Evolutionary conservation across 768 basidiomycete genomes (phyloP).

Genomic region (Cubamyces lactineus): DNA sequence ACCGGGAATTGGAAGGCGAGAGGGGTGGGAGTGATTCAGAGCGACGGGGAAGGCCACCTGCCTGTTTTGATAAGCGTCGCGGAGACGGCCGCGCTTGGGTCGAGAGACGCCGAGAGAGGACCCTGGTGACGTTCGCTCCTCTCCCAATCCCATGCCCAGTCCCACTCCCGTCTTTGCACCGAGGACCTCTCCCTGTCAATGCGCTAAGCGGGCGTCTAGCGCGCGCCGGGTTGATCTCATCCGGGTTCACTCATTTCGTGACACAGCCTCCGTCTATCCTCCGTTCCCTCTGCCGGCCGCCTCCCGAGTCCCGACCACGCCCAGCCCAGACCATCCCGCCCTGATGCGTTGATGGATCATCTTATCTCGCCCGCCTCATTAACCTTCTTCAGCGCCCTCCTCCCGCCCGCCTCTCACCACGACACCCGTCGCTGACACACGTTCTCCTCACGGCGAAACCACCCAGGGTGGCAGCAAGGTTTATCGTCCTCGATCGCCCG

Average conservation of each 20-base stretch:
- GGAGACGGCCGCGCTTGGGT: conserved; percentile 13
- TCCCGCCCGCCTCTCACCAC: no score
- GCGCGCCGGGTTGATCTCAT: not conserved
- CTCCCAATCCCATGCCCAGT: not conserved
- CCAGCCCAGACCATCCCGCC: conserved; percentile 12
- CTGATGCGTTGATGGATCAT: conserved; percentile 12
- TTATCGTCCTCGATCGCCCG: not conserved
- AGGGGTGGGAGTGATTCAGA: not conserved
- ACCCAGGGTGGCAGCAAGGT: not conserved
- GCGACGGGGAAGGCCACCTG: conserved; percentile 10
- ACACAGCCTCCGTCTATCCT: conserved; percentile 13
- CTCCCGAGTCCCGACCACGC: conserved; percentile 10
- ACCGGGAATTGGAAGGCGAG: not conserved
- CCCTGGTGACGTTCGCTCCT: conserved; percentile 19
- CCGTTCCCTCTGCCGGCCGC: not conserved
- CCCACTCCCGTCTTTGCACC: not conserved
- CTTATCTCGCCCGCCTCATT: conserved; percentile 3
- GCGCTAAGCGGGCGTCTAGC: not conserved
- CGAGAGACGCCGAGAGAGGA: not conserved
- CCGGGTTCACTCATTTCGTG: conserved; percentile 10
- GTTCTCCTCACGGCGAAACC: no score
- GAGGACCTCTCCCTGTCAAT: not conserved
- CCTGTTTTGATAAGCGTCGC: conserved; percentile 17
- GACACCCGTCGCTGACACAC: no score
- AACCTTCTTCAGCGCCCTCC: not conserved